phyloP scores from a whole-genome alignment of 805 yeast genomes.

The Teunomyces gatunensis region DNA sequence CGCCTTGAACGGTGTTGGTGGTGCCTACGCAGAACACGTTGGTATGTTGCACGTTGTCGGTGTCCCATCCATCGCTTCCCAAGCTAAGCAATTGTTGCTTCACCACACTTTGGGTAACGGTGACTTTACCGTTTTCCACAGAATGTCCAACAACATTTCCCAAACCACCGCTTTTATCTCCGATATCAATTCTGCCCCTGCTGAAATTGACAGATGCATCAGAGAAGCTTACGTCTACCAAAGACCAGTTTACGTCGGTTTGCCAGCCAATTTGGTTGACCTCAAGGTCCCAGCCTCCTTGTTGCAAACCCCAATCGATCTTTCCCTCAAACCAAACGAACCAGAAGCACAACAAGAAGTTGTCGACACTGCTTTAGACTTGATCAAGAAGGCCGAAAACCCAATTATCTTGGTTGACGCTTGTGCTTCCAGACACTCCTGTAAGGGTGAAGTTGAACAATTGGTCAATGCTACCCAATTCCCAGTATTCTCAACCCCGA shows the following conservation, averaged over 20 bases:
- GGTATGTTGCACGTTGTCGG: constrained; percentile 35
- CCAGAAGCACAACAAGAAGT: constrained; percentile 33
- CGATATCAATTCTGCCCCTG: constrained; percentile 26
- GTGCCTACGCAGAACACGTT: constrained; percentile 36
- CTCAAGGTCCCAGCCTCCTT: constrained; percentile 26
- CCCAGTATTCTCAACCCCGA: constrained; percentile 29
- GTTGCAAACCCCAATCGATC: constrained; percentile 29
- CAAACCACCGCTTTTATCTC: constrained; percentile 29
- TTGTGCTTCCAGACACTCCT: constrained; percentile 28
- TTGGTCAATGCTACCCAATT: constrained; percentile 25
- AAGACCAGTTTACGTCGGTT: constrained; percentile 33
- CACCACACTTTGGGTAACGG: constrained; percentile 46
- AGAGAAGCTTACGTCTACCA: constrained; percentile 32
- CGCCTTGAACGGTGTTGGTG: constrained; percentile 36
- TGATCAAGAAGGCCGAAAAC: constrained; percentile 23
- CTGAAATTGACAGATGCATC: constrained; percentile 33
- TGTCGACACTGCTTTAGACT: constrained; percentile 19
- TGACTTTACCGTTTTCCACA: constrained; percentile 38
- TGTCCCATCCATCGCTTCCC: constrained; percentile 31
- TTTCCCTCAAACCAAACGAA: constrained; percentile 27
- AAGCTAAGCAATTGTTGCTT: constrained; percentile 36
- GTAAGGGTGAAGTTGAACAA: constrained; percentile 21
- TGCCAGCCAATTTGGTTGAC: constrained; percentile 37
- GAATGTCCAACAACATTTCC: constrained; percentile 33
- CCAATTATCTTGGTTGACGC: constrained; percentile 32